Evolutionary conservation across 2,329 filamentous ascomycete genomes (phyloP).

Genomic region (Penicillium palitans): DNA sequence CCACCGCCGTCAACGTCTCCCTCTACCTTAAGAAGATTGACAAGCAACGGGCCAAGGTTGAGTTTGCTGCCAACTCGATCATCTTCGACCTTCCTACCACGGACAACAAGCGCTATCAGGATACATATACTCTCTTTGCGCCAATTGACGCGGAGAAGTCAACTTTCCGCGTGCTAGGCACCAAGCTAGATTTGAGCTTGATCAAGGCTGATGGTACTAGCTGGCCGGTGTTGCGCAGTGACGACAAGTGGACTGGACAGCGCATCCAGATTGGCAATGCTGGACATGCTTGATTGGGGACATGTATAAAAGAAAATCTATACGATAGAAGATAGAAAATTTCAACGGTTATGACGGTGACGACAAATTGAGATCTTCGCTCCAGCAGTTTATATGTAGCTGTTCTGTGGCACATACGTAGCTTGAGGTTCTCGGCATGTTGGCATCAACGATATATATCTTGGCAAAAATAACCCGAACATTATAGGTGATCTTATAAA

Average conservation of each 20-base stretch:
- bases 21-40: slow-evolving; percentile 98
- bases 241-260: slow-evolving; percentile 71
- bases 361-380: slow-evolving; percentile 2
- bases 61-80: slow-evolving; percentile 64
- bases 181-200: slow-evolving; percentile 81
- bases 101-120: slow-evolving; percentile 79
- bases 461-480: neutral
- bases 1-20: slow-evolving; percentile 78
- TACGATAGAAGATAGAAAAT: slow-evolving; percentile 12
- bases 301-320: slow-evolving; percentile 9
- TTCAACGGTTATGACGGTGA: slow-evolving; percentile 11
- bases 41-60: slow-evolving; percentile 72
- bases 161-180: slow-evolving; percentile 78
- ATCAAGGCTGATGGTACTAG: slow-evolving; percentile 71
- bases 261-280: slow-evolving; percentile 89
- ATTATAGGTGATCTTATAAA: neutral
- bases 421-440: neutral
- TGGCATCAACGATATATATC: neutral
- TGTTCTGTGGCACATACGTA: neutral
- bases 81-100: slow-evolving; percentile 81
- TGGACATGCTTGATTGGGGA: slow-evolving; percentile 53
- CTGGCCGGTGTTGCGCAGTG: slow-evolving; percentile 82
- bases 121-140: slow-evolving; percentile 72
- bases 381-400: neutral
- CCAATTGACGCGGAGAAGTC: slow-evolving; percentile 73